These are phyloP conservation scores for Fusarium sp. DNA, from an alignment of 2,329 filamentous ascomycete species.

Conservation along the genomic window DNA sequence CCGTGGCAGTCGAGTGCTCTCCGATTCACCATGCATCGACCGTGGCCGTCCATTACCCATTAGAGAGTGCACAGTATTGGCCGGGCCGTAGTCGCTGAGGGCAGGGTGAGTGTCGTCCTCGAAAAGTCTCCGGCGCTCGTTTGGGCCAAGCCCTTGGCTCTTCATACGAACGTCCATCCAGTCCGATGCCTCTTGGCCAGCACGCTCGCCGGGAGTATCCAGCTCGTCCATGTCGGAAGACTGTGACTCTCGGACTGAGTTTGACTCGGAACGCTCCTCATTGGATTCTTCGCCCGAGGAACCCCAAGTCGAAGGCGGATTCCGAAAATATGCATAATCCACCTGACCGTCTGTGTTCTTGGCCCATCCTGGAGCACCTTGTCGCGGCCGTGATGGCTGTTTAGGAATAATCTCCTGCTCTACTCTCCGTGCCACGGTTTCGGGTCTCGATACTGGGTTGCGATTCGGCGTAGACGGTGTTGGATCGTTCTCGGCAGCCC, in stretches of 20 bases:
- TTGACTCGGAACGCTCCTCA: not conserved
- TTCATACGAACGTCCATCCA: constrained; percentile 31
- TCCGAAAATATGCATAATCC: not conserved
- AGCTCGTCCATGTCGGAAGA: not conserved
- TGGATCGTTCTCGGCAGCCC: not conserved
- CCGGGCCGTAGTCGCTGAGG: constrained; percentile 29
- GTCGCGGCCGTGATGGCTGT: not conserved
- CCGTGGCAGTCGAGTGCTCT: not conserved
- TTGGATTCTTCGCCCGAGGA: not conserved
- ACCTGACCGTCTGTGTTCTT: not conserved
- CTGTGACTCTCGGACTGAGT: not conserved
- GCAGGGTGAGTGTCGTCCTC: constrained; percentile 30
- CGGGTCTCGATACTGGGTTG: not conserved
- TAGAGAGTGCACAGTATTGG: not conserved
- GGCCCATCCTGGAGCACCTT: not conserved
- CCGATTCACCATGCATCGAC: not conserved
- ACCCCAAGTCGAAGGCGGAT: not conserved
- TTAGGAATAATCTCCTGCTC: not conserved
- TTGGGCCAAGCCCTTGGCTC: constrained; percentile 9
- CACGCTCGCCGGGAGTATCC: constrained; percentile 6
- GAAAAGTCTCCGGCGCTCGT: constrained; percentile 21
- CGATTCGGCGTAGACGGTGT: not conserved
- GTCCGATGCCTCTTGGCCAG: constrained; percentile 16
- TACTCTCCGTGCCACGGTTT: not conserved
- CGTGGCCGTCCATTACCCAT: not conserved